Percentiles rank a stretch among this genome's conserved stretches.
Conservation (phyloP, 352 stramenopile species). For the Globisporangium cylindrosporum region DNA sequence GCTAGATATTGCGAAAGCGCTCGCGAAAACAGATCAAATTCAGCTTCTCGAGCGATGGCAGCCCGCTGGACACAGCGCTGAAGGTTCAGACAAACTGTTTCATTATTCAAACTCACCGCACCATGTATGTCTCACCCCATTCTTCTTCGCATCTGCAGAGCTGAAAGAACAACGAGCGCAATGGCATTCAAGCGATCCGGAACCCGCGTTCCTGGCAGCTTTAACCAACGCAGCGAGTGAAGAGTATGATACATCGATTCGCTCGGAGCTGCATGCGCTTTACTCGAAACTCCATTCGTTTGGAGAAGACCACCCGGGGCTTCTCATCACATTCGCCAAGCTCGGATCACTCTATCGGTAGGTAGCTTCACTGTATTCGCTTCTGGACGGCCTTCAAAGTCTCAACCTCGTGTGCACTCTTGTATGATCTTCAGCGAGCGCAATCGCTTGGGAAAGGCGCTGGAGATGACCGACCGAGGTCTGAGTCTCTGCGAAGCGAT, state of each 20-base stretch:
- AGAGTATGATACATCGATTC: slow-evolving; percentile 32
- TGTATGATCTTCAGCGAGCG: slow-evolving; percentile 15
- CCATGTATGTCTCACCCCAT: background rate
- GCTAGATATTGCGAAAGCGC: slow-evolving; percentile 31
- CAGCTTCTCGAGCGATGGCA: slow-evolving; percentile 52
- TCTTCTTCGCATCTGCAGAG: slow-evolving; percentile 19
- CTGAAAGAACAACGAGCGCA: slow-evolving; percentile 22
- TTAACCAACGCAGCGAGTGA: slow-evolving; percentile 13
- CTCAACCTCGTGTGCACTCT: background rate
- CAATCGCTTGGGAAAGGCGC: slow-evolving; percentile 25
- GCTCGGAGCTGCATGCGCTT: slow-evolving; percentile 51
- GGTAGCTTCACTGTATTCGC: background rate
- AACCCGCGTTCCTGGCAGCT: background rate
- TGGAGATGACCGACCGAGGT: slow-evolving; percentile 35
- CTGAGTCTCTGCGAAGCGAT: slow-evolving; percentile 42
- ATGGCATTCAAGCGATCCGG: slow-evolving; percentile 6
- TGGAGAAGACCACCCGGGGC: slow-evolving; percentile 29
- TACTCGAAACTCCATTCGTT: slow-evolving; percentile 43
- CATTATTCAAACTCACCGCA: background rate
- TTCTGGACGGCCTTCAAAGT: background rate
- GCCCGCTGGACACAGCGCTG: slow-evolving; percentile 27
- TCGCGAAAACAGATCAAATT: slow-evolving; percentile 37
- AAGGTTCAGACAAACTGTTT: slow-evolving; percentile 30
- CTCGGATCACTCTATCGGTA: slow-evolving; percentile 43
- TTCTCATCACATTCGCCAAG: slow-evolving; percentile 35